Conservation (phyloP, 495 filamentous ascomycete genomes). For the Podospora bellae-mahoneyi region DNA sequence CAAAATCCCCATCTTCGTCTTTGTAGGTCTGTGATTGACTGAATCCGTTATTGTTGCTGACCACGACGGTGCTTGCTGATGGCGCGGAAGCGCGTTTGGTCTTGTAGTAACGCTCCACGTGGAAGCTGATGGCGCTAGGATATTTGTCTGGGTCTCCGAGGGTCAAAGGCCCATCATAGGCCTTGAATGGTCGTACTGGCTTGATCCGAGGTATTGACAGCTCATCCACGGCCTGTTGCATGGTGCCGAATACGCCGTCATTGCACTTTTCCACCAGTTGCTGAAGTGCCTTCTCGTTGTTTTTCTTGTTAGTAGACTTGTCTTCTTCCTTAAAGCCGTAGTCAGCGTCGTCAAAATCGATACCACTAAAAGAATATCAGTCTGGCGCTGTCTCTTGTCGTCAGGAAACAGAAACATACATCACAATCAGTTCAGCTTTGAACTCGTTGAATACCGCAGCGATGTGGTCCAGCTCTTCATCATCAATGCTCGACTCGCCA, state of each 20-base stretch:
- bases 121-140: conserved; percentile 73
- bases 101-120: conserved; percentile 85
- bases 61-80: conserved; percentile 71
- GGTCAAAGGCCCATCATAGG: conserved; percentile 74
- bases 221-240: conserved; percentile 78
- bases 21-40: conserved; percentile 48
- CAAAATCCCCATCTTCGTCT: conserved; percentile 45
- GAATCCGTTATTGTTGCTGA: conserved; percentile 43
- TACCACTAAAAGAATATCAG: conserved; percentile 53
- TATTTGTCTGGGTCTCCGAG: conserved; percentile 75
- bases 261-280: conserved; percentile 57
- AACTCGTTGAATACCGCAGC: conserved; percentile 65
- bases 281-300: conserved; percentile 66
- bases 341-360: conserved; percentile 92
- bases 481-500: conserved; percentile 66
- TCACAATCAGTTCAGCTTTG: conserved; percentile 70
- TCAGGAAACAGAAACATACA: conserved; percentile 54
- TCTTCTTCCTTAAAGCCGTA: conserved; percentile 92
- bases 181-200: conserved; percentile 62
- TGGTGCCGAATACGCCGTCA: conserved; percentile 72
- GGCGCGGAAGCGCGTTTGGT: conserved; percentile 71
- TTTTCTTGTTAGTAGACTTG: conserved; percentile 67
- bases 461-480: conserved; percentile 63
- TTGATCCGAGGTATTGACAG: conserved; percentile 71
- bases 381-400: not conserved